A percentile compares a stretch with the other conserved stretches of the same genome.
These are phyloP conservation scores for Starmerella sp. DNA, from an alignment of 805 yeast species.

Conservation along the genomic window DNA sequence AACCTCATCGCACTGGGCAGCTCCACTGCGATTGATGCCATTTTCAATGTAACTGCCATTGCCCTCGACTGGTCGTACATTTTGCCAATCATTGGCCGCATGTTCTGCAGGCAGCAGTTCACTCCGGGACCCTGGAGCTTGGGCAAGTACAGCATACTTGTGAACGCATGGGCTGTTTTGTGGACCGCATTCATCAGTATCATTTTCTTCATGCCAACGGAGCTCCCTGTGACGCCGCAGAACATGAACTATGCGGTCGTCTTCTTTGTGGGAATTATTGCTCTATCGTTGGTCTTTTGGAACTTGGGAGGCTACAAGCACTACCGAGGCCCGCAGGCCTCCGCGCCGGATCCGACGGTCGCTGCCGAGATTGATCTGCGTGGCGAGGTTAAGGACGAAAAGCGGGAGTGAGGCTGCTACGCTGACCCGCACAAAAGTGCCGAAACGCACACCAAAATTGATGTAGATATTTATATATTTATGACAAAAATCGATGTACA, in stretches of 20 bases:
- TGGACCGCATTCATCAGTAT: constrained; percentile 24
- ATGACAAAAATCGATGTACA: too few relatives aligned
- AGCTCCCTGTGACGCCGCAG: constrained; percentile 23
- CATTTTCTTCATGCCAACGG: constrained; percentile 25
- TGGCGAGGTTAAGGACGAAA: constrained; percentile 21
- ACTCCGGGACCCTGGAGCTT: constrained; percentile 58
- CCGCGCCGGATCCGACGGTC: constrained; percentile 22
- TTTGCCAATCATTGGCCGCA: constrained; percentile 50
- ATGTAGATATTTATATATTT: background rate
- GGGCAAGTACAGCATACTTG: constrained; percentile 33
- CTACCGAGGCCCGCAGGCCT: constrained; percentile 22
- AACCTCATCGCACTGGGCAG: constrained; percentile 54
- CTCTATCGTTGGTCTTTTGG: constrained; percentile 20
- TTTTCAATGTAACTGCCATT: constrained; percentile 63
- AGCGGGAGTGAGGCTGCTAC: constrained; percentile 8
- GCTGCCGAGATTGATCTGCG: constrained; percentile 16
- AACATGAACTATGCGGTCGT: constrained; percentile 27
- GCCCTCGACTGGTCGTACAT: constrained; percentile 56
- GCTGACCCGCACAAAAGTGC: too few relatives aligned
- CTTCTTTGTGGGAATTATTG: constrained; percentile 22
- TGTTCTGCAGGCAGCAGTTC: constrained; percentile 45
- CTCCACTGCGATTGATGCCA: constrained; percentile 50
- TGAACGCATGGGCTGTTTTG: constrained; percentile 19
- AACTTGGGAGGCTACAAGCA: constrained; percentile 20
- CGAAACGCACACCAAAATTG: background rate